Conservation (phyloP, 73 alveolate genomes). For the Uronychia setigera region DNA sequence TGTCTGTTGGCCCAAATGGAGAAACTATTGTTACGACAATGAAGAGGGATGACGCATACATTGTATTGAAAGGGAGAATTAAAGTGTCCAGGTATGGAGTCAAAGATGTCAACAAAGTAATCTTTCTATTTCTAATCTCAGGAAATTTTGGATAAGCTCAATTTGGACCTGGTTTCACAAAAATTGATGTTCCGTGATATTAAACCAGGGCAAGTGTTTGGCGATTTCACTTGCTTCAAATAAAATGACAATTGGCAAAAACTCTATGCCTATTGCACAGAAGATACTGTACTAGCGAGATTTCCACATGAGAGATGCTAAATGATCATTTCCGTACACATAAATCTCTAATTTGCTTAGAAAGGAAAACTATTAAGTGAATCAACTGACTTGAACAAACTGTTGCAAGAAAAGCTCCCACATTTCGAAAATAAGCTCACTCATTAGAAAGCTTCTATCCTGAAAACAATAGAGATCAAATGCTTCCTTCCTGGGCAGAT, state of each 20-base stretch:
- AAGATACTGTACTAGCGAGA: constrained; percentile 15
- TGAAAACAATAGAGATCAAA: constrained; percentile 13
- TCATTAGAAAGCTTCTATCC: constrained; percentile 8
- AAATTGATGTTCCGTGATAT: constrained; percentile 18
- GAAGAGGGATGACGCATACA: no score
- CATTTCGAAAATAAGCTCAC: constrained; percentile 23
- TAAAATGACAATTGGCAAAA: constrained; percentile 33
- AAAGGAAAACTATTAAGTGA: background rate
- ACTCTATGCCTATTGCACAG: background rate
- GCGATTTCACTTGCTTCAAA: constrained; percentile 27
- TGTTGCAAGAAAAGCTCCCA: constrained; percentile 29
- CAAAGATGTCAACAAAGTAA: constrained; percentile 28
- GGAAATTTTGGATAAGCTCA: constrained; percentile 29
- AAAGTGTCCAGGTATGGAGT: constrained; percentile 27
- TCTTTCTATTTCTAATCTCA: background rate
- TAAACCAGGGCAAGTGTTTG: constrained; percentile 26
- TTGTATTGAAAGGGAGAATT: constrained; percentile 26
- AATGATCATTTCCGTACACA: constrained; percentile 1
- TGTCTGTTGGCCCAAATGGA: no score
- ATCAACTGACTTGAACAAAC: constrained; percentile 7
- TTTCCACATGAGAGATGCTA: constrained; percentile 3
- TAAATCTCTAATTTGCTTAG: constrained; percentile 11
- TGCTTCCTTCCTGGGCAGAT: background rate
- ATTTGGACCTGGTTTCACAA: constrained; percentile 18
- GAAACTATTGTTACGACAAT: no score